A percentile compares a stretch with the other conserved stretches of the same genome.
phyloP scores from a whole-genome alignment of 768 basidiomycete genomes.

The Mycena galericulata region DNA sequence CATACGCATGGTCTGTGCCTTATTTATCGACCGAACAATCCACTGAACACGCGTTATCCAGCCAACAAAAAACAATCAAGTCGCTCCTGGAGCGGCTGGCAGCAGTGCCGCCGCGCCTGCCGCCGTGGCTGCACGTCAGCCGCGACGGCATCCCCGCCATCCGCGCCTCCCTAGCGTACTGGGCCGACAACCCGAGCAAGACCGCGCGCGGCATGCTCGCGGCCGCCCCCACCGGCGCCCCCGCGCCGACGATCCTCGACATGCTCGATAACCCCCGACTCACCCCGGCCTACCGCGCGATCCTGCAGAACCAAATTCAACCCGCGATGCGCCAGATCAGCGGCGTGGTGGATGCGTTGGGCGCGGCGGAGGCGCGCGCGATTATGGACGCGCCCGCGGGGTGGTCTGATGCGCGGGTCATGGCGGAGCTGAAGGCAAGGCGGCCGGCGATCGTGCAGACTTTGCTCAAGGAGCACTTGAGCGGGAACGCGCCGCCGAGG shows the following conservation, averaged over 20 bases:
- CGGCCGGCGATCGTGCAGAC: constrained; percentile 20
- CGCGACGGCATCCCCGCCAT: constrained; percentile 30
- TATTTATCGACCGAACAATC: no score
- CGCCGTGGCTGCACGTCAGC: constrained; percentile 39
- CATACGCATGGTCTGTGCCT: constrained; percentile 35
- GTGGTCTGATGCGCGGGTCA: constrained; percentile 7
- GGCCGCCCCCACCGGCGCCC: neutral
- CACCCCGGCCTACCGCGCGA: constrained; percentile 7
- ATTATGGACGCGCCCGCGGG: neutral
- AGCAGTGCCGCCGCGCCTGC: constrained; percentile 29
- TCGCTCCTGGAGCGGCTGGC: constrained; percentile 25
- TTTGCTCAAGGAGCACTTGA: constrained; percentile 29
- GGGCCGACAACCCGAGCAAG: constrained; percentile 29
- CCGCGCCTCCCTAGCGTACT: constrained; percentile 34
- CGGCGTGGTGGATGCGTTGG: neutral
- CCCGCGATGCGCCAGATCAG: constrained; percentile 7
- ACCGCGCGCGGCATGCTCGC: constrained; percentile 30
- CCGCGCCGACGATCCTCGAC: neutral
- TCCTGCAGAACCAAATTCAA: neutral
- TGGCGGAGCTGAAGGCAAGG: constrained; percentile 5
- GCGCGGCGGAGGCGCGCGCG: constrained; percentile 2
- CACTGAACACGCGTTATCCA: no score
- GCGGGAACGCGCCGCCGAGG: constrained; percentile 24
- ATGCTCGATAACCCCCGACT: constrained; percentile 13
- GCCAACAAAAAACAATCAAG: constrained; percentile 31